Conservation (phyloP, 2,329 filamentous ascomycete genomes). For the Colletotrichum higginsianum region DNA sequence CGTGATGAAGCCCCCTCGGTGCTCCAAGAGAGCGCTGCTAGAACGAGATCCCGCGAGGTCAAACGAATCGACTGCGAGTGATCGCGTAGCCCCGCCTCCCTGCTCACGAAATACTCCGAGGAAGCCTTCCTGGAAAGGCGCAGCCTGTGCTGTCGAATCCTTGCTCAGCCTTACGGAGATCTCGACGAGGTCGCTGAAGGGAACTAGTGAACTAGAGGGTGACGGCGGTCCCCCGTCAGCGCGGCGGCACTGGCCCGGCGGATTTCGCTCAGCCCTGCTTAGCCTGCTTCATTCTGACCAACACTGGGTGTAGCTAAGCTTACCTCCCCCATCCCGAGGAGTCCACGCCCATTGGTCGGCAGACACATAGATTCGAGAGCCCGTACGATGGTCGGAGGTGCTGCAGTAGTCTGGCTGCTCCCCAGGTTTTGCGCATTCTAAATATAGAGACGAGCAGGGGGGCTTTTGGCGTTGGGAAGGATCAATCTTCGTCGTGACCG, state of each 20-base stretch:
- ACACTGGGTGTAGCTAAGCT: background rate
- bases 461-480: background rate
- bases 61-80: background rate
- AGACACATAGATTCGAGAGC: too few relatives aligned
- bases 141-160: background rate
- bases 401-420: background rate
- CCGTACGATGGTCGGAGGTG: too few relatives aligned
- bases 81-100: background rate
- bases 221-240: constrained; percentile 2
- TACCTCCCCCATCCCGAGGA: background rate
- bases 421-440: constrained; percentile 22
- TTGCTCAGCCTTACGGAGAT: background rate
- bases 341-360: background rate
- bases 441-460: constrained; percentile 11
- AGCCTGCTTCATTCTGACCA: background rate
- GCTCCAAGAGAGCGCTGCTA: too few relatives aligned
- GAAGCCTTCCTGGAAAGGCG: background rate
- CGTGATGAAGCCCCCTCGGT: too few relatives aligned
- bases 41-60: background rate
- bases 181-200: background rate
- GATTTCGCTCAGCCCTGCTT: constrained; percentile 23
- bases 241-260: background rate
- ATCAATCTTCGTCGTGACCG: background rate
- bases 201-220: background rate
- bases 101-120: background rate